Base-by-base conservation (phyloP, 1,284 basidiomycete genomes). In the Puccinia horiana region DNA sequence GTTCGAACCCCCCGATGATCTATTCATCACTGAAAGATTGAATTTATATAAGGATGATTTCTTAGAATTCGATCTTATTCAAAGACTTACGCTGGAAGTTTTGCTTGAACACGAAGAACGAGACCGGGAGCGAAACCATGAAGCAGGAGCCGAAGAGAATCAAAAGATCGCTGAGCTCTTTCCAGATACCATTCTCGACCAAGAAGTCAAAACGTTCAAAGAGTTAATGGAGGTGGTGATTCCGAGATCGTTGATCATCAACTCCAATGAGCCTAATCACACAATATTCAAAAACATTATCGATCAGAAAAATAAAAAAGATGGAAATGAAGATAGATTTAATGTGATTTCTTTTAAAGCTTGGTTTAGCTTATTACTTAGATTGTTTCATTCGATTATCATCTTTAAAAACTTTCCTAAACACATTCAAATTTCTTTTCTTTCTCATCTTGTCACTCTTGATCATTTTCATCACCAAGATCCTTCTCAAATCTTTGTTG, bases 41-140 rank as follows among this genome's bases (percentile, higher is more conserved):
- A 82, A 82, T 42, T 52, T 82, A 26, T 76, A 76, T 47, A 37
- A 74, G 20, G 73, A 82, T 76, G 80, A 82, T 76, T 40, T 69
- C 18, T 37, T 73, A 20, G 79, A 81, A 32, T 63, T 74, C 32
- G 42, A 81, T 54, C 56, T 81, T 9, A 18, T 81, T 23, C 79
- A 67, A 52, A 52, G 58, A 26, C 35, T 74, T 44, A 47, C 12
- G 14, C 47, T 23, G 20, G 58, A 54, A 14, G 11, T 35, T 6
- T 29, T 42, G 3, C 8, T 4, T 23, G 23, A 67, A 1, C n/a
- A 26, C n/a, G 35, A 6, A 12, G 32, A 32, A 18, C 20, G 20
- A 44, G 18, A 61, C 1, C 42, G 29, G 16, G 37, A 40, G 20
- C 29, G 42, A 14, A 40, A 29, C 16, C 35, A 44, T 0, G 69